Conservation (phyloP, 1,284 basidiomycete genomes). For the Trametes polyzona region DNA sequence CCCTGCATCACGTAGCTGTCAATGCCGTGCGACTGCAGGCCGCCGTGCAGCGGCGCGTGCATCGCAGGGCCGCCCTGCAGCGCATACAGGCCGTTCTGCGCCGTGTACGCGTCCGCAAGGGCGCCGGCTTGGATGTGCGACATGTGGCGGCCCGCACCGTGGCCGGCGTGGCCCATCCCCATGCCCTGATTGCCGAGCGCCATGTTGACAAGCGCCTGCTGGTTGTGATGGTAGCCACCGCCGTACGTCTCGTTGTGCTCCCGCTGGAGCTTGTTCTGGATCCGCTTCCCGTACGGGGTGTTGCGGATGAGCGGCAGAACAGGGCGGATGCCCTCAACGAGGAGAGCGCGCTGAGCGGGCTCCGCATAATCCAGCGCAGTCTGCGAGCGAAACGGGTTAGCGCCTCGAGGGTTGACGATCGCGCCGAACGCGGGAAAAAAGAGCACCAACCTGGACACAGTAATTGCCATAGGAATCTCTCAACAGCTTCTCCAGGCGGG, state of each 20-base stretch:
- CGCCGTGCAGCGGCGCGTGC: constrained; percentile 57
- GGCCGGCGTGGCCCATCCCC: constrained; percentile 39
- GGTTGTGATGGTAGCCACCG: constrained; percentile 54
- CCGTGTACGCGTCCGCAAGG: constrained; percentile 69
- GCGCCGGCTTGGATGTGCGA: constrained; percentile 56
- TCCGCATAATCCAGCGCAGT: constrained; percentile 97
- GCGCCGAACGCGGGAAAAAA: constrained; percentile 14
- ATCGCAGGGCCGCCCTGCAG: constrained; percentile 48
- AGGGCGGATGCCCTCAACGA: constrained; percentile 96
- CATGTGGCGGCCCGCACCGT: constrained; percentile 55
- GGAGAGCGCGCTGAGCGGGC: constrained; percentile 78
- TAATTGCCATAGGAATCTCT: constrained; percentile 96
- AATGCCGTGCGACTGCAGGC: constrained; percentile 64
- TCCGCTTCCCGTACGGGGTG: constrained; percentile 97
- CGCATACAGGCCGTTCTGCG: constrained; percentile 63
- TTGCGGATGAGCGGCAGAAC: constrained; percentile 95
- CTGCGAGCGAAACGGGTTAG: constrained; percentile 42
- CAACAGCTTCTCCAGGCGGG: constrained; percentile 93
- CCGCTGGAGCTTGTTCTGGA: constrained; percentile 95
- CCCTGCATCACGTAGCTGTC: constrained; percentile 80
- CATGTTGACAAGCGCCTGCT: constrained; percentile 64
- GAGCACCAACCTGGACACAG: constrained; percentile 85
- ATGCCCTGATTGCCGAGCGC: constrained; percentile 60
- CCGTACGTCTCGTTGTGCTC: constrained; percentile 81
- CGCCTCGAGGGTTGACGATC: constrained; percentile 9